Base-by-base conservation (phyloP, 805 yeast species). In the Spathaspora gorwiae region DNA sequence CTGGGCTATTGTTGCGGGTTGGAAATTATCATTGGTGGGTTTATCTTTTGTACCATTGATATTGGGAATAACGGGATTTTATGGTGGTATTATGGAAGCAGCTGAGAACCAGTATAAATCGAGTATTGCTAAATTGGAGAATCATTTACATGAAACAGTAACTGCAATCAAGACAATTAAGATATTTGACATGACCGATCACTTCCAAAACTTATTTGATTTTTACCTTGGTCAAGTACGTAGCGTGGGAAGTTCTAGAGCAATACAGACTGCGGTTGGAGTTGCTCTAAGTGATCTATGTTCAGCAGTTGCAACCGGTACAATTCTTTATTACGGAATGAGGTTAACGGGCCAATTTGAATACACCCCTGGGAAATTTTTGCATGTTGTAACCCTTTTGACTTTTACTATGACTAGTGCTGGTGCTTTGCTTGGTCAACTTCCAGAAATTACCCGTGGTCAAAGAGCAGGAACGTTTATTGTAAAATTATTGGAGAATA, bases 21-120 rank as follows among this genome's bases (percentile, higher is more conserved):
- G 98, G 98, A 86, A 84, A 55, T 66, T 94, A 36, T 79, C 97
- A 1, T 65, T 92, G 8, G 94, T 88, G 1, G 95, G 96, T 1
- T 54, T 90, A 9, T 75, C 96, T 0, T 71, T 90, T 60, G 73
- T 86, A 11, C 95, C 96, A 0, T 50, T 81, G 10, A 80, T 87
- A 42, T 54, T 78, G 0, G 26, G 78, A 0, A 55, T 80, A 1
- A 76, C 90, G 2, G 62, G 68, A 0, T 38, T 70, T 0, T 87
- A 80, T 60, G 80, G 87, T 6, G 48, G 57, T 0, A 42, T 80
- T 3, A 62, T 84, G 30, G 81, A 77, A 47, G 60, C 51, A 8
- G 73, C 73, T 50, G 96, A 90, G 60, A 73, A 78, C 15, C 51
- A 52, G 1, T 87, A 87, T 55, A 84, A 85, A 53, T 68, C 70